phyloP scores from a whole-genome alignment of 1,284 basidiomycete genomes.

The Trametes sp. region DNA sequence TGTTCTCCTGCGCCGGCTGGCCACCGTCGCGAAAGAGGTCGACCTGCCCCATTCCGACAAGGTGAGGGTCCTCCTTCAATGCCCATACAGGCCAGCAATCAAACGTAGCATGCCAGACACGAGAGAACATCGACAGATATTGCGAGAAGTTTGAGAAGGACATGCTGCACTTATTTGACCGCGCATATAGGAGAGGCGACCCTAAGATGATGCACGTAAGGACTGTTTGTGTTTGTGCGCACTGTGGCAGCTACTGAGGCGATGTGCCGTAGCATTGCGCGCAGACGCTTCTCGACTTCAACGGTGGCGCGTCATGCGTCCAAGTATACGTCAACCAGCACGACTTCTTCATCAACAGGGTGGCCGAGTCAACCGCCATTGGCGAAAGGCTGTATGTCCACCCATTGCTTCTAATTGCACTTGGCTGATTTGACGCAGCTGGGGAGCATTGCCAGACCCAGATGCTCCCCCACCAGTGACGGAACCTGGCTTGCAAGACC shows the following conservation, averaged over 20 bases:
- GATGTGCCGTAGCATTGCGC: constrained; percentile 83
- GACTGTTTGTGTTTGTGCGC: not conserved
- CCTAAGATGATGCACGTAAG: constrained; percentile 98
- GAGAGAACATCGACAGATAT: constrained; percentile 92
- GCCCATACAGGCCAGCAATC: too few relatives aligned
- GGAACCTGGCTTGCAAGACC: constrained; percentile 81
- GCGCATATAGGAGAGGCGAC: constrained; percentile 94
- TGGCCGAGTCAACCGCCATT: constrained; percentile 64
- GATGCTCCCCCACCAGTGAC: constrained; percentile 79
- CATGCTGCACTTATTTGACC: constrained; percentile 95
- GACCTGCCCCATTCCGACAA: constrained; percentile 85
- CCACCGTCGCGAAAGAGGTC: constrained; percentile 91
- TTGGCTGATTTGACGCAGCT: constrained; percentile 56
- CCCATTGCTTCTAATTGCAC: constrained; percentile 1
- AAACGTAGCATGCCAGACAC: constrained; percentile 56
- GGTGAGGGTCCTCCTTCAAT: constrained; percentile 53
- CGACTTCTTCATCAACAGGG: constrained; percentile 97
- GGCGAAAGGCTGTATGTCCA: constrained; percentile 70
- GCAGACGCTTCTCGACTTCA: constrained; percentile 96
- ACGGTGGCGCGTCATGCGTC: constrained; percentile 95
- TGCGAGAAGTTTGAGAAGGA: constrained; percentile 99
- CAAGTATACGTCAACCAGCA: constrained; percentile 99
- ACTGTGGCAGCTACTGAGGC: constrained; percentile 6
- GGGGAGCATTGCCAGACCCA: constrained; percentile 84
- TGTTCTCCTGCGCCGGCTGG: constrained; percentile 87